A percentile compares a stretch with the other conserved stretches of the same genome.
Evolutionary conservation across 2,329 filamentous ascomycete genomes (phyloP).

Genomic region (Exophiala sp.): DNA sequence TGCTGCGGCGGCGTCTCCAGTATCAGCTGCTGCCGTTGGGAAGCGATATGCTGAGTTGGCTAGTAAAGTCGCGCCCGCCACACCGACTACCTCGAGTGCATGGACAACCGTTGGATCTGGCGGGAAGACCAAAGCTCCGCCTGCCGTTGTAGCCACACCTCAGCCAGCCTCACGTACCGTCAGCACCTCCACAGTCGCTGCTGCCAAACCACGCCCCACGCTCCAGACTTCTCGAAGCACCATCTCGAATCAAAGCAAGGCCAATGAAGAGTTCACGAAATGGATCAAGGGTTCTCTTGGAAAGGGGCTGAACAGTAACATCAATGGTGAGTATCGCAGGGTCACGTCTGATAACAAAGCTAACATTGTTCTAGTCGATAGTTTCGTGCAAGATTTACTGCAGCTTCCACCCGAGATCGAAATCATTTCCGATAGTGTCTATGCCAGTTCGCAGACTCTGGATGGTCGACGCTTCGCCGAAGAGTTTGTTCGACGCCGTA

Average conservation of each 20-base stretch:
- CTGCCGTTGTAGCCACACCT: slow-evolving; percentile 49
- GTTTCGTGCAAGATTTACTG: slow-evolving; percentile 73
- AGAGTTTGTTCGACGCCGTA: slow-evolving; percentile 90
- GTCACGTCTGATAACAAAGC: not conserved
- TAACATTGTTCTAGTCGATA: slow-evolving; percentile 58
- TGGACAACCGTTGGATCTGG: slow-evolving; percentile 96
- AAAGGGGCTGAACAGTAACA: slow-evolving; percentile 66
- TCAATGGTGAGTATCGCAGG: slow-evolving; percentile 55
- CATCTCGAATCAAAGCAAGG: slow-evolving; percentile 52
- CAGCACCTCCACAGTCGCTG: slow-evolving; percentile 38
- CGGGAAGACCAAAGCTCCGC: slow-evolving; percentile 80
- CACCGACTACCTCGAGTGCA: slow-evolving; percentile 52
- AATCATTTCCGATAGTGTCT: slow-evolving; percentile 86
- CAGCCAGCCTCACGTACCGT: slow-evolving; percentile 45
- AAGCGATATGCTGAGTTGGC: slow-evolving; percentile 96
- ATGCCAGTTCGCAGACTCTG: slow-evolving; percentile 80
- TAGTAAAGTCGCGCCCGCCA: slow-evolving; percentile 62
- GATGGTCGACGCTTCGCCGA: slow-evolving; percentile 91
- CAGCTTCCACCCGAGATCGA: slow-evolving; percentile 72
- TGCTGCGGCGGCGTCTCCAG: slow-evolving; percentile 39
- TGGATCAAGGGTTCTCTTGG: slow-evolving; percentile 80
- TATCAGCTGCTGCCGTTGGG: slow-evolving; percentile 50
- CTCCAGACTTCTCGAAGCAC: slow-evolving; percentile 50
- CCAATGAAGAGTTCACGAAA: slow-evolving; percentile 89
- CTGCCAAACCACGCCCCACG: slow-evolving; percentile 51